Percentiles rank a stretch among this genome's conserved stretches.
These are phyloP conservation scores for Pythium scleroteichum DNA, from an alignment of 352 stramenopile species.

Conservation along the genomic window DNA sequence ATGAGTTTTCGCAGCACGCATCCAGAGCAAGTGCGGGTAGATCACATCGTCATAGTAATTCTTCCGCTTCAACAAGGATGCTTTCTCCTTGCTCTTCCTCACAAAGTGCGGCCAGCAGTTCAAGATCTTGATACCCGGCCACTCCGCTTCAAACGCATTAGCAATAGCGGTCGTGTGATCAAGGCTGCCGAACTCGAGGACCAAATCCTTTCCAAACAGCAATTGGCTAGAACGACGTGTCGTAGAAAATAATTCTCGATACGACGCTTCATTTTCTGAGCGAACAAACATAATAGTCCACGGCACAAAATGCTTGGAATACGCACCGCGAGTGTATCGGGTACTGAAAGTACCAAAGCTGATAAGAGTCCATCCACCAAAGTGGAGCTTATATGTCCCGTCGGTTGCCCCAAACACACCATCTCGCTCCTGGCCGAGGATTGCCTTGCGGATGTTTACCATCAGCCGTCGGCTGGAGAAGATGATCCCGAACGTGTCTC, in stretches of 20 bases:
- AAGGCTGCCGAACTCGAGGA: constrained; percentile 19
- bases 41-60: background rate
- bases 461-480: too few species aligned
- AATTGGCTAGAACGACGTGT: constrained; percentile 3
- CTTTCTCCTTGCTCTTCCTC: background rate
- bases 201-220: constrained; percentile 23
- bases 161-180: constrained; percentile 17
- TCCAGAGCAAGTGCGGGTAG: background rate
- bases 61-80: background rate
- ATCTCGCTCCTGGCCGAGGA: too few species aligned
- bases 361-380: constrained; percentile 28
- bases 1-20: background rate
- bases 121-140: constrained; percentile 13
- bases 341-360: constrained; percentile 34
- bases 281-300: constrained; percentile 31
- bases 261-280: constrained; percentile 22
- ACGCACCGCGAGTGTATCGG: constrained; percentile 10
- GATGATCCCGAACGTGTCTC: too few species aligned
- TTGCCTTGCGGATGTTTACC: too few species aligned
- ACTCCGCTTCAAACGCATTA: constrained; percentile 26
- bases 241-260: constrained; percentile 19
- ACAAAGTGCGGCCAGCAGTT: constrained; percentile 5
- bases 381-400: constrained; percentile 26
- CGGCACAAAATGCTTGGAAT: constrained; percentile 31
- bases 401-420: constrained; percentile 1